Base-by-base conservation (phyloP, 2,329 filamentous ascomycete genomes). In the Hypocrella siamensis region DNA sequence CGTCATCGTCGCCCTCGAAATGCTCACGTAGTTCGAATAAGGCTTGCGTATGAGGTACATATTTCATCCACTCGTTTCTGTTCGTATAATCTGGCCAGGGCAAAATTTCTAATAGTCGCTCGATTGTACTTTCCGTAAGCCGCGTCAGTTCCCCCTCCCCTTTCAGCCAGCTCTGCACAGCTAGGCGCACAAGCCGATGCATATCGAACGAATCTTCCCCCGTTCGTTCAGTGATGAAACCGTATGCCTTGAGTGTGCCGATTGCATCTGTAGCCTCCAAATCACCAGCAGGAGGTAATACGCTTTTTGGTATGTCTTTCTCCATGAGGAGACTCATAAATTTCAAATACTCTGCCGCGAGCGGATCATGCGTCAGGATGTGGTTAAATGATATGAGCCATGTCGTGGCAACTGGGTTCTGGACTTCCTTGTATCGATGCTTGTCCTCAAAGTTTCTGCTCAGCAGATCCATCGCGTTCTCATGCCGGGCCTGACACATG, bases 361-460 rank as follows among this genome's bases (percentile, higher is more conserved):
- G 40, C 4, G 36, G 34, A 6, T 42, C 22, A 15, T 49, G 26
- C 15, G 36, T 21, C 2, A 17, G 33, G 8, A 56, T 51, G 4
- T 54, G 41, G 1, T 40, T 11, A 31, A 55, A 57, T 0, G 52
- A 53, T 3, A 56, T 48, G 2, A 51, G 37, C 52, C 47, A 56
- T 0, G 51, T 56, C 3, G 42, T 46, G 3, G 45, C 44, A 1
- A 56, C 34, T 1, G 49, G 42, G 29, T 54, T 54, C 11, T 32
- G 12, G 2, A 35, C 40, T 3, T 17, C 32, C 6, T 35, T 29
- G 29, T 55, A 52, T 4, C 48, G 43, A 6, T 36, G 18, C 2
- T 30, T 38, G 12, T 54, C 48, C 11, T 49, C 35, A 17, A 57
- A 57, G 6, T 48, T 36, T 16, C 36, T 32, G 27, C 46, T 55